A percentile compares a stretch with the other conserved stretches of the same genome.
Evolutionary conservation across 305 asterid genomes (phyloP).

Genomic region (Striga hermonthica): DNA sequence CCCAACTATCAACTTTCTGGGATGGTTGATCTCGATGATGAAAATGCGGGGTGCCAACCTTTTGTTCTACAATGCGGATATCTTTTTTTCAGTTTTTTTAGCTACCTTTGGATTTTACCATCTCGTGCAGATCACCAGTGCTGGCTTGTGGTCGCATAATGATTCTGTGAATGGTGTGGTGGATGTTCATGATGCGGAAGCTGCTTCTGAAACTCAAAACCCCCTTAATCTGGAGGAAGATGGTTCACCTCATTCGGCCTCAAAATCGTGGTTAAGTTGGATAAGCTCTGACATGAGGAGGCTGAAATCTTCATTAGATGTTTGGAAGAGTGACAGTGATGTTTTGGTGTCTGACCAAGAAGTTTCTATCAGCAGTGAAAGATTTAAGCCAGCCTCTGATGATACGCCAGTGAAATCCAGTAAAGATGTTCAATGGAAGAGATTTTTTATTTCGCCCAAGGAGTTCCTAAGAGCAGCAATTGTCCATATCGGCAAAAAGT

Average conservation of each 20-base stretch:
- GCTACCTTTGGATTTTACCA: constrained; percentile 26
- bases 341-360: constrained; percentile 57
- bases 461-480: constrained; percentile 84
- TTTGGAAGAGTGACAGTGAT: constrained; percentile 52
- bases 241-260: constrained; percentile 40
- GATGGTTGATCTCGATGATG: not conserved
- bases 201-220: constrained; percentile 35
- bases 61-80: not conserved
- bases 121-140: constrained; percentile 73
- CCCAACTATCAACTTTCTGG: constrained; percentile 5
- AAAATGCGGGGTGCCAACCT: constrained; percentile 11
- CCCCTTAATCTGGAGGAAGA: constrained; percentile 42
- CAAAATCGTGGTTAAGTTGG: constrained; percentile 66
- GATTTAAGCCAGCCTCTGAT: constrained; percentile 41
- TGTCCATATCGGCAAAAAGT: constrained; percentile 62
- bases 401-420: constrained; percentile 43
- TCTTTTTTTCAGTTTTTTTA: constrained; percentile 22
- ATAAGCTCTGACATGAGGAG: constrained; percentile 46
- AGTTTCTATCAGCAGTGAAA: constrained; percentile 40
- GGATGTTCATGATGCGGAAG: constrained; percentile 33
- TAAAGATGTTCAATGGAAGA: constrained; percentile 56
- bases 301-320: constrained; percentile 43
- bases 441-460: constrained; percentile 63
- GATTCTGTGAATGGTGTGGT: constrained; percentile 39
- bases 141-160: constrained; percentile 76